Evolutionary conservation across 176 grass and related monocot species (phyloP), one percentile per base, ranked within the genome.

Genomic region (bread wheat (Triticum aestivum)): DNA sequence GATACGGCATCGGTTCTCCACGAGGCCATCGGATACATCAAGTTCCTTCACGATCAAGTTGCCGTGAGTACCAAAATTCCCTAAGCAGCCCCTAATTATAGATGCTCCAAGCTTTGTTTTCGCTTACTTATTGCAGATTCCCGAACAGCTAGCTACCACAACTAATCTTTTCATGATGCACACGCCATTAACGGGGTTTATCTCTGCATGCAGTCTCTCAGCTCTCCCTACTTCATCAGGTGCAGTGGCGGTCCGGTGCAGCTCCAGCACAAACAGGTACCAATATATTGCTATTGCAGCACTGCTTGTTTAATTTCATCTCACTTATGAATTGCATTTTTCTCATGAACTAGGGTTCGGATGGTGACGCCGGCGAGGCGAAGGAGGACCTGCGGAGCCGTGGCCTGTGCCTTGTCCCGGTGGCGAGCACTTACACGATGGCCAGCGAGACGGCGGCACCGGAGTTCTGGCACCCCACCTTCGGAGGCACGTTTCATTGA

Each of bases 1-100:
- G 93, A 98, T 72, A 98, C 96, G 6, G 96, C 96, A 89, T 98
- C 96, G 5, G 96, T 98, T 92, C 96, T 98, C 75, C 96, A 98
- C 73, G 96, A 98, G 82, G 91, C 96, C n/a, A 95, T 91, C 56
- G 88, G 93, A 65, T 98, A 92, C 88, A 98, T 98, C 80, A 98
- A 88, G 74, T 94, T 95, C 79, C 87, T 98, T 71, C 96, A 98
- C 8, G 82, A 91, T 73, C 96, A 98, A 98, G 91, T 98, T 45
- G 81, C 76, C 23, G 96, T 98, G 86, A 93, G 96, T 80, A 86
- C 61, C 26, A 11, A 17, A 18, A 80, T n/a, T 24, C 58, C 41
- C 17, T 72, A 52, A 74, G 30, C 9, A 42, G 29, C 13, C 8
- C n/a, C 42, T 44, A 20, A 21, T 35, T 17, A 52, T 15, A 82